A percentile compares a stretch with the other conserved stretches of the same genome.
Conservation (phyloP, 2,329 filamentous ascomycete species). For the Aspergillus hiratsukae region DNA sequence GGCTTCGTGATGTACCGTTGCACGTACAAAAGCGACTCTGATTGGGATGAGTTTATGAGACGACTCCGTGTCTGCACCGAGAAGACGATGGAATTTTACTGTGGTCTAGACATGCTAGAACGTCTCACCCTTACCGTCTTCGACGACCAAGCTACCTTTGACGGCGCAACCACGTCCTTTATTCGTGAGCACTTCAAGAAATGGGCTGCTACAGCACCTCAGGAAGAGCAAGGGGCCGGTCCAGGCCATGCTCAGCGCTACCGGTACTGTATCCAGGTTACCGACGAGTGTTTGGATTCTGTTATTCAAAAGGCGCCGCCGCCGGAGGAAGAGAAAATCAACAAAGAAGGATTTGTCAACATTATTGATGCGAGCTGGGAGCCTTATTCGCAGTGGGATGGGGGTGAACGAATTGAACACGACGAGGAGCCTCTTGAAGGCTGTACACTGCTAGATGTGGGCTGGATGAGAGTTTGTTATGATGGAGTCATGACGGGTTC, state of each 20-base stretch:
- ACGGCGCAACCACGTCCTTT: background rate
- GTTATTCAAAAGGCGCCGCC: background rate
- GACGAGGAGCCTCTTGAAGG: slow-evolving; percentile 9
- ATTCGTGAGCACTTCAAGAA: slow-evolving; percentile 4
- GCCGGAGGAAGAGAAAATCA: background rate
- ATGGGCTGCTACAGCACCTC: background rate
- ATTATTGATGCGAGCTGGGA: background rate
- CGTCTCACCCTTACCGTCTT: background rate
- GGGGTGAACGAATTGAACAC: background rate
- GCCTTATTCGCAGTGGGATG: background rate
- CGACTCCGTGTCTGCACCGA: background rate
- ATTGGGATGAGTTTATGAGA: slow-evolving; percentile 4
- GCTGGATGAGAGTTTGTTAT: slow-evolving; percentile 15
- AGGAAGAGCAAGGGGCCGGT: background rate
- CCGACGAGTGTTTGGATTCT: slow-evolving; percentile 3
- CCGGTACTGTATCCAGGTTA: slow-evolving; percentile 1
- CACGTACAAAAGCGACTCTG: slow-evolving; percentile 3
- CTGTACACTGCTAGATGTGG: slow-evolving; percentile 10
- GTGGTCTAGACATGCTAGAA: background rate
- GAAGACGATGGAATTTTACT: background rate
- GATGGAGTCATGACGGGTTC: slow-evolving; percentile 1
- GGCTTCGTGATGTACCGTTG: slow-evolving; percentile 1
- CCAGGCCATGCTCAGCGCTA: background rate
- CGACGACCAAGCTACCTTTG: background rate
- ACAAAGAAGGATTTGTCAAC: background rate